Conservation (phyloP, 805 yeast species). For the Lipomyces yamadae region DNA sequence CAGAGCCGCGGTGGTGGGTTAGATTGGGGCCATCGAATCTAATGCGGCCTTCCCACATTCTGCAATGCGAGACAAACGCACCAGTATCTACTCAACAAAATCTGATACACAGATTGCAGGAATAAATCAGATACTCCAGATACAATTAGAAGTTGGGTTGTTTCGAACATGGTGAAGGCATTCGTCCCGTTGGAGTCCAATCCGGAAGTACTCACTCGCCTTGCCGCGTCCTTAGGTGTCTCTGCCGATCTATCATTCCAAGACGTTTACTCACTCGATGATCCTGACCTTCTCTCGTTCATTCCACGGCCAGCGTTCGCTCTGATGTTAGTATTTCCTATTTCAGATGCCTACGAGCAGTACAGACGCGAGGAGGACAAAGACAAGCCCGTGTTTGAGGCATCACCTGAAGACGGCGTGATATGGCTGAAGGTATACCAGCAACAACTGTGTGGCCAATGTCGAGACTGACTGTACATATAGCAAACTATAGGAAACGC, state of each 20-base stretch:
- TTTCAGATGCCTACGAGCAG: conserved; percentile 64
- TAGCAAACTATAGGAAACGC: conserved; percentile 85
- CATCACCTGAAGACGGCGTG: conserved; percentile 44
- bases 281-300: conserved; percentile 76
- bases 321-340: conserved; percentile 79
- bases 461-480: conserved; percentile 9
- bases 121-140: too few relatives aligned
- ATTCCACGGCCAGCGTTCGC: conserved; percentile 82
- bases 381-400: conserved; percentile 31
- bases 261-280: conserved; percentile 85
- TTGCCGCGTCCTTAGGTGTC: conserved; percentile 72
- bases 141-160: not conserved
- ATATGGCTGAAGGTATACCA: conserved; percentile 60
- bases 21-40: too few relatives aligned
- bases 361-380: conserved; percentile 53
- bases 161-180: conserved; percentile 14
- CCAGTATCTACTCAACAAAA: not conserved
- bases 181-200: conserved; percentile 85
- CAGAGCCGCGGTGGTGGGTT: too few relatives aligned
- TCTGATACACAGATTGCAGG: not conserved
- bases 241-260: conserved; percentile 63
- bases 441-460: not conserved
- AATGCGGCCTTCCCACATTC: too few relatives aligned
- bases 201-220: conserved; percentile 77
- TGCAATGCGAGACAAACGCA: not conserved